Conservation (phyloP, 345 rosid genomes). For the Bruguiera gymnorhiza region DNA sequence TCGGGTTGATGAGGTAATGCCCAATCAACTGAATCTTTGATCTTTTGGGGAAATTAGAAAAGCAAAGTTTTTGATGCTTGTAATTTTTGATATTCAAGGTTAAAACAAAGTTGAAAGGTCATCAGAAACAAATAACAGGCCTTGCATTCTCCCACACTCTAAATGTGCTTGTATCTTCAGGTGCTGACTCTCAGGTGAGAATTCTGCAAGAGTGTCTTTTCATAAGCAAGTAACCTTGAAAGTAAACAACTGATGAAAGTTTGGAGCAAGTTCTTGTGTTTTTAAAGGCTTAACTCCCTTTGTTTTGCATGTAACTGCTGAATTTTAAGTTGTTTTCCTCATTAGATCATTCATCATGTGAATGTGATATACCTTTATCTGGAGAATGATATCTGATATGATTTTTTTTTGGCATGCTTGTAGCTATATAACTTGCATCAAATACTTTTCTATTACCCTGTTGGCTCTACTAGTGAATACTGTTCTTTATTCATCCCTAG, state of each 20-base stretch:
- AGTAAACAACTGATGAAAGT: background rate
- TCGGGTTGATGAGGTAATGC: constrained; percentile 68
- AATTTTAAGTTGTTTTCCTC: background rate
- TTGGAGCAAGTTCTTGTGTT: background rate
- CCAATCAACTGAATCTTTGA: background rate
- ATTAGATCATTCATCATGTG: background rate
- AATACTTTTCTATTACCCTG: background rate
- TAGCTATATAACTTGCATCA: background rate
- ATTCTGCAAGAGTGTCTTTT: background rate
- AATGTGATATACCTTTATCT: background rate
- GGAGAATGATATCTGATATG: background rate
- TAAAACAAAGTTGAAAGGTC: constrained; percentile 73
- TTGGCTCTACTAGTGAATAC: background rate
- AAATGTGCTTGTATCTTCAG: constrained; percentile 71
- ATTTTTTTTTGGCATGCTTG: background rate
- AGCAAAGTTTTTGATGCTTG: background rate
- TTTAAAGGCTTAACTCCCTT: background rate
- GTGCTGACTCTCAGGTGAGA: constrained; percentile 82
- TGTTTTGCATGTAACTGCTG: background rate
- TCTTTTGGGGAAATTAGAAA: background rate
- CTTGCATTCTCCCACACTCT: constrained; percentile 71
- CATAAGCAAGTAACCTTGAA: background rate
- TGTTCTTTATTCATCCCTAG: background rate
- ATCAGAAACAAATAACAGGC: constrained; percentile 72
- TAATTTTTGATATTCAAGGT: constrained; percentile 40